Evolutionary conservation across 768 basidiomycete species (phyloP).

Genomic region (Guyanaporus albipodus): DNA sequence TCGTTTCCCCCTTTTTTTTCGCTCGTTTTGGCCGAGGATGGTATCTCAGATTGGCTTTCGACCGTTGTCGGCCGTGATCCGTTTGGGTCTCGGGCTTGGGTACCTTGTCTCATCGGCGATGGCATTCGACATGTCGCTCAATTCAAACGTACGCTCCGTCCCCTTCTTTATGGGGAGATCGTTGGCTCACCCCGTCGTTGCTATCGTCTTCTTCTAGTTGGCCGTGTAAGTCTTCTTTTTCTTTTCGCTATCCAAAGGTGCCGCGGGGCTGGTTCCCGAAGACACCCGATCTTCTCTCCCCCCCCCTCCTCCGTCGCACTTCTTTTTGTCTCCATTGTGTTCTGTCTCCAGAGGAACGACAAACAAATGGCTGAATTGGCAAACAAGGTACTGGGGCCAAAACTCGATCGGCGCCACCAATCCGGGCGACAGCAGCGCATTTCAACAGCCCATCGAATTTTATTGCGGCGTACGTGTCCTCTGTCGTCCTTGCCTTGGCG

Average conservation of each 20-base stretch:
- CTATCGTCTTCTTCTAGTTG: slow-evolving; percentile 13
- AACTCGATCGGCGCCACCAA: slow-evolving; percentile 33
- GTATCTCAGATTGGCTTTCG: slow-evolving; percentile 2
- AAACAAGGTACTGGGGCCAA: slow-evolving; percentile 34
- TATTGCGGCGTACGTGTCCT: slow-evolving; percentile 28
- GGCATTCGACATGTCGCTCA: slow-evolving; percentile 26
- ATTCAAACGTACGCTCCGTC: slow-evolving; percentile 21
- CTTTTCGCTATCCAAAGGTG: too few species aligned
- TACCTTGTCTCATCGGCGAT: slow-evolving; percentile 10
- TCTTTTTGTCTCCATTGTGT: too few species aligned
- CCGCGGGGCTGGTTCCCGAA: too few species aligned
- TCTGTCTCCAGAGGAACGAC: too few species aligned
- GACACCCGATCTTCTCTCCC: too few species aligned
- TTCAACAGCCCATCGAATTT: slow-evolving; percentile 30
- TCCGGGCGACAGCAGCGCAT: slow-evolving; percentile 19
- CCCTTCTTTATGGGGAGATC: background rate
- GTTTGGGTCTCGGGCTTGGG: slow-evolving; percentile 13
- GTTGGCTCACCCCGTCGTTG: background rate
- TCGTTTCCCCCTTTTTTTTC: background rate
- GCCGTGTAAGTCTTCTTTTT: slow-evolving; percentile 21
- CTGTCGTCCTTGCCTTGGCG: background rate
- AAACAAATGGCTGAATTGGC: background rate
- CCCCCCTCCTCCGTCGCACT: too few species aligned
- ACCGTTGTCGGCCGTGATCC: slow-evolving; percentile 4
- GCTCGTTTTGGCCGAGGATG: slow-evolving; percentile 4